These are phyloP conservation scores for Tricladium varicosporioides DNA, from an alignment of 2,329 filamentous ascomycete genomes.

Conservation along the genomic window DNA sequence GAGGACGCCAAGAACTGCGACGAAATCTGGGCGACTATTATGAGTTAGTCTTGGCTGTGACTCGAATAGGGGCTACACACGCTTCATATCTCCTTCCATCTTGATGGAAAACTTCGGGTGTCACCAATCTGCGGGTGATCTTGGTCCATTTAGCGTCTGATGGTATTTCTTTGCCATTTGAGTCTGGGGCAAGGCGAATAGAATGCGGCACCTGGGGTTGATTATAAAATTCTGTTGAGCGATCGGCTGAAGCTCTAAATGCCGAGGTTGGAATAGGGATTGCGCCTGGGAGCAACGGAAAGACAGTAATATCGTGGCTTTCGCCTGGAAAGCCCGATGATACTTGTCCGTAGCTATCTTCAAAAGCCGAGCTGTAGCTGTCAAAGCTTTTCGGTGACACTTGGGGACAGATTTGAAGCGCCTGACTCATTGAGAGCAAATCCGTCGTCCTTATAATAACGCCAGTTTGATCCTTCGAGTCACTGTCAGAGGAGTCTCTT, in stretches of 20 bases:
- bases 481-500: constrained; percentile 21
- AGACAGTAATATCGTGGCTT: too few relatives aligned
- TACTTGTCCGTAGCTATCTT: not conserved
- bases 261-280: constrained; percentile 20
- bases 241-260: constrained; percentile 9
- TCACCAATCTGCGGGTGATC: constrained; percentile 53
- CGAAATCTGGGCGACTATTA: constrained; percentile 50
- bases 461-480: constrained; percentile 10
- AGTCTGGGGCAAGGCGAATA: constrained; percentile 50
- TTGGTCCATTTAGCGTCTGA: constrained; percentile 59
- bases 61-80: constrained; percentile 16
- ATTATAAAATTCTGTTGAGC: constrained; percentile 16
- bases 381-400: constrained; percentile 22
- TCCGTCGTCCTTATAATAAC: constrained; percentile 27
- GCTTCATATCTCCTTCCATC: constrained; percentile 60
- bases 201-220: not conserved
- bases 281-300: constrained; percentile 5
- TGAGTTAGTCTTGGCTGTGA: constrained; percentile 5
- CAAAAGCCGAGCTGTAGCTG: constrained; percentile 20
- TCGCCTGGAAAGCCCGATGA: too few relatives aligned
- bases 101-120: constrained; percentile 54
- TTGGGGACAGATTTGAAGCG: constrained; percentile 17
- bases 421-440: constrained; percentile 18
- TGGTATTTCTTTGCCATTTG: constrained; percentile 54
- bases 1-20: constrained; percentile 57